A percentile compares a stretch with the other conserved stretches of the same genome.
Conservation (phyloP, 2,329 filamentous ascomycete species). For the Calonectria leucothoes region DNA sequence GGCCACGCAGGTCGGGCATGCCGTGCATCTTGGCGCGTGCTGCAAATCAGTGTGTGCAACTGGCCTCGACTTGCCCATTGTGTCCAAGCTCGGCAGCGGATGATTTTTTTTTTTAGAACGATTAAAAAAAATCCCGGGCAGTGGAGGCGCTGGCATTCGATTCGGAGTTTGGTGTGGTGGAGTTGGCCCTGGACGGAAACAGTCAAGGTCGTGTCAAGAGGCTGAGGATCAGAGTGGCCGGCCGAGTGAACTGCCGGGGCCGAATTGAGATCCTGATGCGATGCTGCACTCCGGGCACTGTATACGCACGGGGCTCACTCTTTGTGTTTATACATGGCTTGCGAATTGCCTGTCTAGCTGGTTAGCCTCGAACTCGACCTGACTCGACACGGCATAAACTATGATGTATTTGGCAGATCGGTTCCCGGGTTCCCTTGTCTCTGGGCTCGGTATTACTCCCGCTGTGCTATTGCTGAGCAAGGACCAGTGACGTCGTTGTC, state of each 20-base stretch:
- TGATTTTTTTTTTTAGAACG: not conserved
- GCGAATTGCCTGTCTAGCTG: not conserved
- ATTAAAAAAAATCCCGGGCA: not conserved
- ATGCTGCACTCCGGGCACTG: constrained; percentile 14
- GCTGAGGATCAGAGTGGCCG: constrained; percentile 19
- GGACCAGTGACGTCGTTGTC: not conserved
- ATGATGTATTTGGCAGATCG: not conserved
- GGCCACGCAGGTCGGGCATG: not conserved
- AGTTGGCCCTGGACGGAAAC: constrained; percentile 18
- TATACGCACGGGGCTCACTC: not conserved
- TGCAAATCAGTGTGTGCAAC: not conserved
- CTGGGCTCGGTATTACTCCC: constrained; percentile 6
- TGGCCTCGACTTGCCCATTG: not conserved
- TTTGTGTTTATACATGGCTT: not conserved
- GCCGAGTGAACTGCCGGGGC: constrained; percentile 23
- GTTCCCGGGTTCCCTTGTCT: constrained; percentile 6
- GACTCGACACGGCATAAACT: not conserved
- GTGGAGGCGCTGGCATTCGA: constrained; percentile 5
- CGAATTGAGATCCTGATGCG: constrained; percentile 11
- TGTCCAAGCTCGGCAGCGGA: not conserved
- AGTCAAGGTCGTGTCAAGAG: constrained; percentile 17
- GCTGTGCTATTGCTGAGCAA: not conserved
- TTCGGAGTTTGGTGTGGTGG: constrained; percentile 8
- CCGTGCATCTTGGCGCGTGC: constrained; percentile 1
- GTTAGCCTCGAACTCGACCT: not conserved